Percentiles rank a stretch among this genome's conserved stretches.
Conservation (phyloP, 306 rosid genomes). For the Nissolia schottii region DNA sequence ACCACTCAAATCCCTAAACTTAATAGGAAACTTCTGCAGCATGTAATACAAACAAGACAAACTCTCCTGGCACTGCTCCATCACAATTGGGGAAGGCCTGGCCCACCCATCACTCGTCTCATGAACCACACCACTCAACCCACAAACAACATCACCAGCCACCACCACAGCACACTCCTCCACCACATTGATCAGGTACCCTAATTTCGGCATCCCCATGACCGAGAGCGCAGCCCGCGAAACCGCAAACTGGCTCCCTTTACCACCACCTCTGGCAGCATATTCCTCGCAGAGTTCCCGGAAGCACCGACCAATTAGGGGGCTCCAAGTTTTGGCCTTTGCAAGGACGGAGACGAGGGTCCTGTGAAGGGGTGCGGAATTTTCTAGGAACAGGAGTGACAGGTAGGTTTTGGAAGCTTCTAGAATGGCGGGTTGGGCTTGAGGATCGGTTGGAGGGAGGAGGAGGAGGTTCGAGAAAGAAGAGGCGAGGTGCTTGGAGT, state of each 20-base stretch:
- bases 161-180: slow-evolving; percentile 63
- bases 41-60: slow-evolving; percentile 89
- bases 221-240: slow-evolving; percentile 70
- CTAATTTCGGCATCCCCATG: slow-evolving; percentile 75
- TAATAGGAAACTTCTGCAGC: slow-evolving; percentile 72
- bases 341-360: slow-evolving; percentile 60
- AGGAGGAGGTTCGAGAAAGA: slow-evolving; percentile 67
- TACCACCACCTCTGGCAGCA: slow-evolving; percentile 29
- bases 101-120: slow-evolving; percentile 50
- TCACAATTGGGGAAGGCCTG: slow-evolving; percentile 83
- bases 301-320: slow-evolving; percentile 38
- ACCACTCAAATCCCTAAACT: slow-evolving; percentile 35
- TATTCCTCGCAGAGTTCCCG: slow-evolving; percentile 39
- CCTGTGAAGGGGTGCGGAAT: slow-evolving; percentile 67
- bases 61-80: slow-evolving; percentile 98
- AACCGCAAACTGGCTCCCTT: slow-evolving; percentile 54
- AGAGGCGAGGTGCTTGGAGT: slow-evolving; percentile 50
- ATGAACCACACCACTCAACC: slow-evolving; percentile 48
- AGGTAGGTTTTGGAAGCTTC: slow-evolving; percentile 48
- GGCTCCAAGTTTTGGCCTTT: slow-evolving; percentile 37
- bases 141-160: slow-evolving; percentile 46
- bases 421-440: slow-evolving; percentile 16
- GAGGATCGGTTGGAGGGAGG: slow-evolving; percentile 20
- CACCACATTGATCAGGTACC: slow-evolving; percentile 55
- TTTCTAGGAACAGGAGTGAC: slow-evolving; percentile 65